These are phyloP conservation scores for Saitoella complicata DNA, from an alignment of 805 yeast genomes.

Conservation along the genomic window DNA sequence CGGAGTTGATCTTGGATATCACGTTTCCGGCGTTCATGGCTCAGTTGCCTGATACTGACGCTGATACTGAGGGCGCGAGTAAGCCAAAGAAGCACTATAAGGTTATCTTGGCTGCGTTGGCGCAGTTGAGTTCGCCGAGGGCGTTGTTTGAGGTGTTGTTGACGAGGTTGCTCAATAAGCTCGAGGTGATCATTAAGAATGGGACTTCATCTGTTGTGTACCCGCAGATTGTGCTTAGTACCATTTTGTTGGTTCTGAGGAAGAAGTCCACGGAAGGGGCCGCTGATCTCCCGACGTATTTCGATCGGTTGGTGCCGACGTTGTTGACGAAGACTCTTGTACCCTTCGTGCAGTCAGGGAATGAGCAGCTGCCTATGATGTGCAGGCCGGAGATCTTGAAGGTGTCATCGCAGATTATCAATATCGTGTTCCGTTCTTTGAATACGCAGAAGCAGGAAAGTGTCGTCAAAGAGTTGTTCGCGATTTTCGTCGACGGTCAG, in stretches of 20 bases:
- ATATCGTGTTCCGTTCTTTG: conserved; percentile 14
- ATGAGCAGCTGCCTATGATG: neutral
- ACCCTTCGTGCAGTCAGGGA: conserved; percentile 4
- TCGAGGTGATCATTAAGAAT: conserved; percentile 13
- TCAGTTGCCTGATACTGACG: conserved; percentile 31
- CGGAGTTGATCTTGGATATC: conserved; percentile 31
- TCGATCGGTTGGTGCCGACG: conserved; percentile 12
- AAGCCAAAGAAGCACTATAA: conserved; percentile 16
- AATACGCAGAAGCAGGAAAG: conserved; percentile 6
- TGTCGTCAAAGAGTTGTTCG: conserved; percentile 7
- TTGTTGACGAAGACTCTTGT: conserved; percentile 9
- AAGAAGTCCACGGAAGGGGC: conserved; percentile 8
- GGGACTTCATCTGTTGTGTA: conserved; percentile 3
- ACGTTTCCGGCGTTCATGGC: conserved; percentile 37
- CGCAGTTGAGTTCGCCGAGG: conserved; percentile 20
- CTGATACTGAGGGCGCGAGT: conserved; percentile 8
- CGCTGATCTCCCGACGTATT: conserved; percentile 13
- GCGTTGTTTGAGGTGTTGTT: conserved; percentile 25
- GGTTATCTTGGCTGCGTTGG: conserved; percentile 20
- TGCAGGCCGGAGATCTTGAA: conserved; percentile 9
- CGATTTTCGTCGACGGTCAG: conserved; percentile 5
- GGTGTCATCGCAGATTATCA: conserved; percentile 13
- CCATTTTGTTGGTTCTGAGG: conserved; percentile 17
- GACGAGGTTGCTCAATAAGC: conserved; percentile 24
- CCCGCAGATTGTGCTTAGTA: conserved; percentile 15